Conservation (phyloP, 225 moss, liverwort and hornwort species). For the Thuidium tamariscinum region DNA sequence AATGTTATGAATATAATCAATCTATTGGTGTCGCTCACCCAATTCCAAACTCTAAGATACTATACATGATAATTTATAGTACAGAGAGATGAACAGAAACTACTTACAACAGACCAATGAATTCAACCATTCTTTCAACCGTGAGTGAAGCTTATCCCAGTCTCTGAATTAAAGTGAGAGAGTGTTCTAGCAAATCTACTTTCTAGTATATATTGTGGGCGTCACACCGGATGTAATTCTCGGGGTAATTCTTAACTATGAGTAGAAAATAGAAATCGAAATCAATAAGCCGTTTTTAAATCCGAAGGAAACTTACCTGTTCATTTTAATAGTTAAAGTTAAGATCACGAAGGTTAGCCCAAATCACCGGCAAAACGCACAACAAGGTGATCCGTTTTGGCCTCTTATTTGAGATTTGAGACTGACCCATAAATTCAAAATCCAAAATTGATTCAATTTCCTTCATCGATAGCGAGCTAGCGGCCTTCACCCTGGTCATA, state of each 20-base stretch:
- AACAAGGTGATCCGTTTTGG: not conserved
- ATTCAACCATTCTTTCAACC: not conserved
- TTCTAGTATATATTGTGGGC: not conserved
- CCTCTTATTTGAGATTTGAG: not conserved
- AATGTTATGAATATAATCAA: not conserved
- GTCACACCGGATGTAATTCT: not conserved
- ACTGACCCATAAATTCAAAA: not conserved
- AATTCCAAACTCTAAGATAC: not conserved
- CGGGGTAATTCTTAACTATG: too few relatives aligned
- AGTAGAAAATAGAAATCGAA: not conserved
- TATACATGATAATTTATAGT: slow-evolving; percentile 7
- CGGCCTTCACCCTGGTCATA: not conserved
- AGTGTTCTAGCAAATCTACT: not conserved
- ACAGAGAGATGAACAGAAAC: not conserved
- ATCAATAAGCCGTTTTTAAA: not conserved
- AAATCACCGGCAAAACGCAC: not conserved
- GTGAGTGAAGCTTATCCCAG: slow-evolving; percentile 31
- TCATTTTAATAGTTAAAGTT: not conserved
- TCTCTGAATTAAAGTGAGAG: not conserved
- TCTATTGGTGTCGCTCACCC: not conserved
- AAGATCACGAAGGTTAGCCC: not conserved
- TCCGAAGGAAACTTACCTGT: not conserved
- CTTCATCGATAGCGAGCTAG: too few relatives aligned
- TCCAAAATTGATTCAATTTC: not conserved
- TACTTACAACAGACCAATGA: not conserved